Base-by-base conservation (phyloP, 2,329 filamentous ascomycete species). In the Microthyrium microscopicum region DNA sequence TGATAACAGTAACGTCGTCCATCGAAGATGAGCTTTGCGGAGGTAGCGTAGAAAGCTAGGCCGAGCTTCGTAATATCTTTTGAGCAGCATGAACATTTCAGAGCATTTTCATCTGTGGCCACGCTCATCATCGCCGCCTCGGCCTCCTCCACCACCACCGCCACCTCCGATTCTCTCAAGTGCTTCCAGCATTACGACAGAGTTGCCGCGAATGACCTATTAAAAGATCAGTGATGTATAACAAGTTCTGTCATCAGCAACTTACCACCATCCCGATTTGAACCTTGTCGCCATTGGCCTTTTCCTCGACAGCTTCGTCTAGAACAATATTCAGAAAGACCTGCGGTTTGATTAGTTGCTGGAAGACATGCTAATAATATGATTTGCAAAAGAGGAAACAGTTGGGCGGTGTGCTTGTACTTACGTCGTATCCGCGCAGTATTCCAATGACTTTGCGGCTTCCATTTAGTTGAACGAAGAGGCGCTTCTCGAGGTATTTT, bases 321-420 rank as follows among this genome's bases (percentile, higher is more conserved):
- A 98, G 71, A 27, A 98, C 89, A 52, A 98, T 84, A 61, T 98
- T 98, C 51, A 98, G 66, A 62, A 95, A 98, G 41, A 95, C 85
- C 87, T 94, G 44, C 19, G 37, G 13, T 7, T 19, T 20, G 11
- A 26, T 31, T n/a, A 37, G 20, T 19, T 26, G 18, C 13, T 17
- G 27, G n/a, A 13, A n/a, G 20, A 20, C 8, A 39, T 13, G 5
- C n/a, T 29, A 22, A 9, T 11, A 20, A n/a, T n/a, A n/a, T n/a
- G n/a, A n/a, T n/a, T n/a, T n/a, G n/a, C n/a, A n/a, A n/a, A n/a
- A 8, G 25, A 17, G 11, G 12, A 18, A 13, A 9, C 5, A 17
- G 31, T 5, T n/a, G 30, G 22, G 3, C n/a, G n/a, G n/a, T n/a
- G n/a, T n/a, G n/a, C 20, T 25, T 11, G 13, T 16, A 49, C 77